Evolutionary conservation across 805 yeast species (phyloP).

Genomic region (Candida insectalens): DNA sequence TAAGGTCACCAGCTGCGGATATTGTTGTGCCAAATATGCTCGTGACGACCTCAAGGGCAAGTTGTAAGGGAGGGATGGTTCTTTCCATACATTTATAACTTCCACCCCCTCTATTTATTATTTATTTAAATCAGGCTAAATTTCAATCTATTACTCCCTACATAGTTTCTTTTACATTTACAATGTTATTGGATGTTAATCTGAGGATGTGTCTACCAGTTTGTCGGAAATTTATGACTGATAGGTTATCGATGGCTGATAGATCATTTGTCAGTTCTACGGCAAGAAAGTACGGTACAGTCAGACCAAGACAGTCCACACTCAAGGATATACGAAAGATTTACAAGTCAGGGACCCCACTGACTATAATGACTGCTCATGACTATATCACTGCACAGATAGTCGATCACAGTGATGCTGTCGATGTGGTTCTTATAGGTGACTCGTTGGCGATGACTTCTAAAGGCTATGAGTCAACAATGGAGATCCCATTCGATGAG

Average conservation of each 20-base stretch:
- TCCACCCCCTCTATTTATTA: slow-evolving; percentile 1
- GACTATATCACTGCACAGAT: slow-evolving; percentile 70
- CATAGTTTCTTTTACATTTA: too few species aligned
- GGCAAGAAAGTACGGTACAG: neutral
- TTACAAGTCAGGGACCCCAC: slow-evolving; percentile 11
- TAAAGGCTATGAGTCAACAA: slow-evolving; percentile 70
- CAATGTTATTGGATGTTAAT: too few species aligned
- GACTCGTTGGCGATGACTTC: slow-evolving; percentile 93
- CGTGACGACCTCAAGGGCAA: slow-evolving; percentile 36
- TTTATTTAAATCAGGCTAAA: too few species aligned
- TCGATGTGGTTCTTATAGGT: slow-evolving; percentile 74
- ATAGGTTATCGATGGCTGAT: too few species aligned
- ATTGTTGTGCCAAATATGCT: slow-evolving; percentile 68
- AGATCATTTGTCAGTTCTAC: too few species aligned
- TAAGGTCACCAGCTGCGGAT: slow-evolving; percentile 64
- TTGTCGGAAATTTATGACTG: too few species aligned
- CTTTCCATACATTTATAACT: slow-evolving; percentile 1
- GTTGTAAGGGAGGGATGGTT: slow-evolving; percentile 6
- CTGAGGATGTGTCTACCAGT: too few species aligned
- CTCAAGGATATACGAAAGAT: slow-evolving; percentile 13
- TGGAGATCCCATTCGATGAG: slow-evolving; percentile 69
- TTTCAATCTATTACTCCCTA: too few species aligned
- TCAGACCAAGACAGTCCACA: too few species aligned
- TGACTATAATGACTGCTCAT: slow-evolving; percentile 64
- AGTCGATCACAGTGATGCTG: slow-evolving; percentile 50